A percentile compares a stretch with the other conserved stretches of the same genome.
Conservation (phyloP, 2,329 filamentous ascomycete genomes). For the Xylaria sp. region DNA sequence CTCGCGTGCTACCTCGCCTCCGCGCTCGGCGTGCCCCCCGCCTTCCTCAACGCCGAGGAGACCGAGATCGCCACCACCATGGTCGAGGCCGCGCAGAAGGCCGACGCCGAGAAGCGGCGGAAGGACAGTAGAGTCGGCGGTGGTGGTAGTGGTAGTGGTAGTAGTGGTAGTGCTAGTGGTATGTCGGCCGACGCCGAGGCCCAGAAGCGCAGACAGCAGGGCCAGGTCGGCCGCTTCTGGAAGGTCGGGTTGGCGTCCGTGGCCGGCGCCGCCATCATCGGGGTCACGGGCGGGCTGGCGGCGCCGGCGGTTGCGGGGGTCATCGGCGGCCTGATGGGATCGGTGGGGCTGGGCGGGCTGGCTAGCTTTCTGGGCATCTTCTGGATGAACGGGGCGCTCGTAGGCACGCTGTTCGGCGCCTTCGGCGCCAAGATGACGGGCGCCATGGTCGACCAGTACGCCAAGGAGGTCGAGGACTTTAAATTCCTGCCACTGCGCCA, state of each 20-base stretch:
- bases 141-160: too few species aligned
- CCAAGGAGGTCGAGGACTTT: conserved; percentile 82
- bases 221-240: conserved; percentile 74
- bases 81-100: conserved; percentile 65
- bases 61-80: conserved; percentile 75
- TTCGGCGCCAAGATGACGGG: conserved; percentile 82
- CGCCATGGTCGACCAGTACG: conserved; percentile 85
- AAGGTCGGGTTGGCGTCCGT: conserved; percentile 90
- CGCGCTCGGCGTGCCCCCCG: conserved; percentile 64
- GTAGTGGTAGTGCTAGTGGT: too few species aligned
- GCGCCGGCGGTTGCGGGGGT: conserved; percentile 86
- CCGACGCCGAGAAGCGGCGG: conserved; percentile 39
- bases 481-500: conserved; percentile 73
- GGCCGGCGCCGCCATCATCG: conserved; percentile 86
- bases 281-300: conserved; percentile 87
- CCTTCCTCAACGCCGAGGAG: conserved; percentile 69
- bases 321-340: conserved; percentile 81
- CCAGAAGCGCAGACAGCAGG: conserved; percentile 71
- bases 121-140: conserved; percentile 40
- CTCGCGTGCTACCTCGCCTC: conserved; percentile 70
- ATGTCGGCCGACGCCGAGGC: conserved; percentile 79
- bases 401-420: conserved; percentile 86
- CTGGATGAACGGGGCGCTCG: conserved; percentile 81
- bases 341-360: conserved; percentile 81
- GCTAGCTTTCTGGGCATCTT: conserved; percentile 85